phyloP scores from a whole-genome alignment of 1,284 basidiomycete species.

The Leucoagaricus sp. region DNA sequence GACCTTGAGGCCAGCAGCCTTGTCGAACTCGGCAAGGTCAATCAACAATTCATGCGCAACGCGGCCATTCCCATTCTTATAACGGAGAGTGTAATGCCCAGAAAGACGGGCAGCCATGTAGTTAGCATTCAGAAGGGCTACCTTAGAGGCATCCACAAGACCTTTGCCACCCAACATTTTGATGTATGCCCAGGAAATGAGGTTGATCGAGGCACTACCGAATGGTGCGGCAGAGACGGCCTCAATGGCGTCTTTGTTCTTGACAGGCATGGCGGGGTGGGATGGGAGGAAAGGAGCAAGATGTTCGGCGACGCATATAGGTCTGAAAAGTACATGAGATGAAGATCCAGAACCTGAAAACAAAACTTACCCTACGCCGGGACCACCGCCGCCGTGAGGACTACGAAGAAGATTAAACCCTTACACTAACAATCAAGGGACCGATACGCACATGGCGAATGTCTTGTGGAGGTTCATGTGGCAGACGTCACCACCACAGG shows the following conservation, averaged over 20 bases:
- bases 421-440: neutral
- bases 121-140: constrained; percentile 93
- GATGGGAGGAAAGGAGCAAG: constrained; percentile 93
- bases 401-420: constrained; percentile 36
- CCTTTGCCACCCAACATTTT: constrained; percentile 96
- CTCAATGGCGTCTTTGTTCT: constrained; percentile 75
- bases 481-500: constrained; percentile 96
- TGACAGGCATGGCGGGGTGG: constrained; percentile 79
- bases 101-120: constrained; percentile 92
- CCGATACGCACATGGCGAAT: constrained; percentile 74
- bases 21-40: constrained; percentile 94
- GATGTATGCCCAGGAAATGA: constrained; percentile 98
- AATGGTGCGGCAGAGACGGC: constrained; percentile 93
- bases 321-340: constrained; percentile 48
- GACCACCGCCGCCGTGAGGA: constrained; percentile 97
- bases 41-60: constrained; percentile 97
- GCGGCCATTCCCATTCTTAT: constrained; percentile 86
- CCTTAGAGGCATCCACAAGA: constrained; percentile 81
- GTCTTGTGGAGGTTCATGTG: constrained; percentile 99
- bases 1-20: constrained; percentile 86
- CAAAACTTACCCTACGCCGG: constrained; percentile 77
- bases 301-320: constrained; percentile 94
- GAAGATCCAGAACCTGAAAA: neutral
- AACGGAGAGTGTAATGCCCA: constrained; percentile 87
- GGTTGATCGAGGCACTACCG: constrained; percentile 92